These are phyloP conservation scores for Cubamyces lactineus DNA, from an alignment of 768 basidiomycete species.

Conservation along the genomic window DNA sequence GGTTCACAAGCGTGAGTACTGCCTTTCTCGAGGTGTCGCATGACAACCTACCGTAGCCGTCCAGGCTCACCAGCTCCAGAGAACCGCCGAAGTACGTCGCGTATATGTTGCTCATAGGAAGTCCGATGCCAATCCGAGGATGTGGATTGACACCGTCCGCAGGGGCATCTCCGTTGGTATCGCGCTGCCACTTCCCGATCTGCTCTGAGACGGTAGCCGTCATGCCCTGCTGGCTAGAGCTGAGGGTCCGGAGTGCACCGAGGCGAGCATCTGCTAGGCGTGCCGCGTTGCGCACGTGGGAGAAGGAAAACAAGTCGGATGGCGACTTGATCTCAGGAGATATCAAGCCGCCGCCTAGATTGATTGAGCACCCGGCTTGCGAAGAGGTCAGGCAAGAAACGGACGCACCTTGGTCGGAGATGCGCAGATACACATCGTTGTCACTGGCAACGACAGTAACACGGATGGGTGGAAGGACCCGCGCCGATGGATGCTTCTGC, in stretches of 20 bases:
- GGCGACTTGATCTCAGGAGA: conserved; percentile 59
- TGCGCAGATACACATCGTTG: conserved; percentile 76
- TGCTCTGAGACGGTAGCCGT: conserved; percentile 84
- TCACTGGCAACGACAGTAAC: conserved; percentile 78
- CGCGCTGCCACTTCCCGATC: conserved; percentile 52
- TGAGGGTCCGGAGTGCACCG: conserved; percentile 66
- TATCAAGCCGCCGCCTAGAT: conserved; percentile 71
- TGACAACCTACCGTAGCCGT: conserved; percentile 75
- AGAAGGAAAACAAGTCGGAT: conserved; percentile 87
- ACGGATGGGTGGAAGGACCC: conserved; percentile 60
- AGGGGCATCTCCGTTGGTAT: conserved; percentile 33
- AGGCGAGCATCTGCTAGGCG: conserved; percentile 69
- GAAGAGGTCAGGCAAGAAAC: no score
- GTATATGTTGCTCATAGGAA: conserved; percentile 90
- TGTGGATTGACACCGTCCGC: conserved; percentile 54
- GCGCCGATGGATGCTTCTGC: conserved; percentile 47
- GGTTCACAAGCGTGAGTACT: conserved; percentile 9
- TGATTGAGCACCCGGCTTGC: neutral
- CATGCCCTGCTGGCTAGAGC: conserved; percentile 62
- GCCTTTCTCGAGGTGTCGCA: neutral
- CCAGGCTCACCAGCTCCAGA: conserved; percentile 74
- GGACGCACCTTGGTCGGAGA: conserved; percentile 83
- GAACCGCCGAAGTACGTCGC: conserved; percentile 89
- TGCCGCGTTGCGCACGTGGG: conserved; percentile 76
- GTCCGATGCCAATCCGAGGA: conserved; percentile 75